phyloP scores from a whole-genome alignment of 345 rosid genomes.

The Gossypium ekmanianum region DNA sequence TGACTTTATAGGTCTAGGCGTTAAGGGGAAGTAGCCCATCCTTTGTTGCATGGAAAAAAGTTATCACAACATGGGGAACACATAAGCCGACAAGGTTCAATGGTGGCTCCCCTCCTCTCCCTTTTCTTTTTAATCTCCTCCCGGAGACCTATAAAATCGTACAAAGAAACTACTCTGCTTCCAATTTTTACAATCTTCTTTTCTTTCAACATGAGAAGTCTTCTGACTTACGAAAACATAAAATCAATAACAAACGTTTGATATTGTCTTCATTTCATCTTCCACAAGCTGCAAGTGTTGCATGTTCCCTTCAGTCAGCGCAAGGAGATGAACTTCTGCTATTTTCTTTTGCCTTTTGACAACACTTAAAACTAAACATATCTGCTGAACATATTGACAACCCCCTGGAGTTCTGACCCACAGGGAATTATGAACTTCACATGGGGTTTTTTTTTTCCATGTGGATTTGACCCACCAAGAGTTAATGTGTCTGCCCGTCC shows the following conservation, averaged over 20 bases:
- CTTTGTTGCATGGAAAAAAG: conserved; percentile 22
- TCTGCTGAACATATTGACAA: conserved; percentile 6
- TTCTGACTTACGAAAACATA: neutral
- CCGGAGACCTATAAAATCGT: conserved; percentile 20
- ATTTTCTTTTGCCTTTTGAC: neutral
- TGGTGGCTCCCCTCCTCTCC: neutral
- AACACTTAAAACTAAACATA: neutral
- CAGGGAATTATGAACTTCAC: conserved; percentile 31
- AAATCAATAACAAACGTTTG: neutral
- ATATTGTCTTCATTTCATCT: neutral
- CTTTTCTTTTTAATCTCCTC: neutral
- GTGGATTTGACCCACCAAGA: conserved; percentile 22
- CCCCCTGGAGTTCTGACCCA: conserved; percentile 24
- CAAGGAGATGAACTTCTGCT: neutral
- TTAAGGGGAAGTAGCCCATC: conserved; percentile 1
- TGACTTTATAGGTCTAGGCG: conserved; percentile 18
- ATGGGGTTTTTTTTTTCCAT: conserved; percentile 15
- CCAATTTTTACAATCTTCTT: conserved; percentile 1
- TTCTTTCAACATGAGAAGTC: conserved; percentile 12
- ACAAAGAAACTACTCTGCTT: conserved; percentile 15
- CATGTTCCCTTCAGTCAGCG: neutral
- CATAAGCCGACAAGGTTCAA: conserved; percentile 11
- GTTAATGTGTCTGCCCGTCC: neutral
- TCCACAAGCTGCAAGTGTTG: neutral
- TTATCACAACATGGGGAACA: conserved; percentile 15